A percentile compares a stretch with the other conserved stretches of the same genome.
These are phyloP conservation scores for Kodamaea plutei DNA, from an alignment of 1,139 yeast genomes.

Conservation along the genomic window DNA sequence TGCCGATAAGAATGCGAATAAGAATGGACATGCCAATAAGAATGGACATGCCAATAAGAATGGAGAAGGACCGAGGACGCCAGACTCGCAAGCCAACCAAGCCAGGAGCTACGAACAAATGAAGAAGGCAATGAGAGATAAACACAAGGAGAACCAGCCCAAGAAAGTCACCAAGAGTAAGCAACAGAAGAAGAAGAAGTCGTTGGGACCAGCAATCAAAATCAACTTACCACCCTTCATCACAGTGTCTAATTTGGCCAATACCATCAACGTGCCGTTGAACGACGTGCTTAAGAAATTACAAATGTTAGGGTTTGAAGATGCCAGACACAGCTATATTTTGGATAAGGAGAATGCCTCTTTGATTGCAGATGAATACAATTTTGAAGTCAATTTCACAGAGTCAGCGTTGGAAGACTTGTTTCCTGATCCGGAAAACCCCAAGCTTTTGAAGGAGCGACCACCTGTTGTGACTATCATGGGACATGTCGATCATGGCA, in stretches of 20 bases:
- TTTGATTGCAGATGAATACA: slow-evolving; percentile 84
- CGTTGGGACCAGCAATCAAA: slow-evolving; percentile 21
- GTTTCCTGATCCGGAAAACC: slow-evolving; percentile 43
- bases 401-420: slow-evolving; percentile 64
- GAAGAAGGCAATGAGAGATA: slow-evolving; percentile 13
- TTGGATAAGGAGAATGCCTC: slow-evolving; percentile 83
- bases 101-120: slow-evolving; percentile 16
- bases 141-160: slow-evolving; percentile 10
- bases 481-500: slow-evolving; percentile 99
- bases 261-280: slow-evolving; percentile 62
- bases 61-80: neutral
- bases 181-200: slow-evolving; percentile 13
- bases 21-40: too few relatives aligned
- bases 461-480: slow-evolving; percentile 96
- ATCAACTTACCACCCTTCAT: slow-evolving; percentile 69
- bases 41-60: too few relatives aligned
- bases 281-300: slow-evolving; percentile 56
- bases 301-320: slow-evolving; percentile 69
- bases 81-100: slow-evolving; percentile 10
- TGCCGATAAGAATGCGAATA: neutral
- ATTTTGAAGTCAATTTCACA: slow-evolving; percentile 60
- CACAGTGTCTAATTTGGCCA: slow-evolving; percentile 72
- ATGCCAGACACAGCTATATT: slow-evolving; percentile 71
- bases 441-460: slow-evolving; percentile 51
- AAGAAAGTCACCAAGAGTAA: neutral